Evolutionary conservation across 768 basidiomycete genomes (phyloP), one percentile per base, ranked within the genome.

Genomic region (Podaxis sp.): DNA sequence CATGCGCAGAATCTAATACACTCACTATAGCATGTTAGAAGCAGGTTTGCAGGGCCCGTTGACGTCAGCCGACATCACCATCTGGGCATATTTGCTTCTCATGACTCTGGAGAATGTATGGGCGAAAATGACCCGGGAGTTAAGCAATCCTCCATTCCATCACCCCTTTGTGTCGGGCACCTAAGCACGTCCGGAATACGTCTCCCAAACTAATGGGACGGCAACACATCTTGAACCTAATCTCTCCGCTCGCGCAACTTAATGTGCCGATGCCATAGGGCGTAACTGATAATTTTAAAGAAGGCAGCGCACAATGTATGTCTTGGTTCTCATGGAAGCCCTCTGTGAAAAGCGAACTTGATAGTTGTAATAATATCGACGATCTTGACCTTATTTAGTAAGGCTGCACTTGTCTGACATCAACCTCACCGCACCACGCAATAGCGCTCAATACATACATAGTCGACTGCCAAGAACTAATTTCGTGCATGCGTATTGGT

Each of bases 151-250:
- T 64, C 59, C 59, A 61, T 63, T 70, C 55, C 66, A 67, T 67
- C 67, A 65, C 43, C 63, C 63, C 64, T 66, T 25, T 22, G 36
- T 60, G 43, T 22, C 54, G 17, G 50, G 33, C 46, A 15, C 9
- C 63, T 46, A 40, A 33, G 38, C 63, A 63, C 63, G 49, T 70
- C 55, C 29, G 55, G 66, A 9, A 58, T 51, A 51, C 38, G 13
- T 40, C 49, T 64, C 56, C 71, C 69, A 55, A 60, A 50, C 61
- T 27, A 25, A 49, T 61, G 71, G 70, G 67, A 56, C 67, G 58
- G 40, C 55, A 41, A 52, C 33, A 36, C 46, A 73, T 76, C 73
- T 71, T 66, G 68, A 78, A 77, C 77, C 67, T 74, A 71, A 77
- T 78, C 73, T 73, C 17, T 9, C 19, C 27, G 33, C 61, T 60